Base-by-base conservation (phyloP, 768 basidiomycete genomes). In the Pluteus cervinus region DNA sequence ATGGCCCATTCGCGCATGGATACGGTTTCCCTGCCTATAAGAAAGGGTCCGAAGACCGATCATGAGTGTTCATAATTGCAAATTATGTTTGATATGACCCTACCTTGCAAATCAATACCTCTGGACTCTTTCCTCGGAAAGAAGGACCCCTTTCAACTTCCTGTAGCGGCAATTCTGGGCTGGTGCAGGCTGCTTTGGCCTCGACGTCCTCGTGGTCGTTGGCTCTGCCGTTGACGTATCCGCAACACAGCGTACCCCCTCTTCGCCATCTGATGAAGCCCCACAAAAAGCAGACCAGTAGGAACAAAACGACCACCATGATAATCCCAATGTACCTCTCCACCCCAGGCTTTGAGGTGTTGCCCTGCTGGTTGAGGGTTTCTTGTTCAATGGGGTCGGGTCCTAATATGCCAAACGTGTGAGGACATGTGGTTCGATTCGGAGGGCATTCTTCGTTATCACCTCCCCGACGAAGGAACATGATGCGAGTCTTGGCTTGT, bases 271-370 rank as follows among this genome's bases (percentile, higher is more conserved):
- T 57, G 5, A 53, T 57, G 29, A 58, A n/a, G 55, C 39, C 43
- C 62, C 66, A 75, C n/a, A 62, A 29, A n/a, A 54, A 36, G 18
- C 65, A 28, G 4, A 44, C 57, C 24, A 70, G 36, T 36, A 71
- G 24, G 28, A 58, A 31, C 40, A 69, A 32, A 22, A 53, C 57
- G 11, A 47, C 51, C 25, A 69, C 68, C 51, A 71, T 66, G 31
- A 49, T 56, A 28, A 72, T 57, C 11, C 72, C 72, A 44, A 73
- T 70, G 47, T 60, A 71, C 29, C 68, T 56, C 33, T 68, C 65
- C 9, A 62, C 39, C 7, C 65, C 67, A 12, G 58, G 56, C 20
- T 45, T 46, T 14, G 55, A 43, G n/a, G 47, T 16, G 1, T 55
- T 49, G 3, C 51, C 50, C 8, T 28, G 37, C 4, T 43, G 32